Percentiles rank a stretch among this genome's conserved stretches.
Evolutionary conservation across 306 rosid genomes (phyloP).

Genomic region (Cicer yamashitae): DNA sequence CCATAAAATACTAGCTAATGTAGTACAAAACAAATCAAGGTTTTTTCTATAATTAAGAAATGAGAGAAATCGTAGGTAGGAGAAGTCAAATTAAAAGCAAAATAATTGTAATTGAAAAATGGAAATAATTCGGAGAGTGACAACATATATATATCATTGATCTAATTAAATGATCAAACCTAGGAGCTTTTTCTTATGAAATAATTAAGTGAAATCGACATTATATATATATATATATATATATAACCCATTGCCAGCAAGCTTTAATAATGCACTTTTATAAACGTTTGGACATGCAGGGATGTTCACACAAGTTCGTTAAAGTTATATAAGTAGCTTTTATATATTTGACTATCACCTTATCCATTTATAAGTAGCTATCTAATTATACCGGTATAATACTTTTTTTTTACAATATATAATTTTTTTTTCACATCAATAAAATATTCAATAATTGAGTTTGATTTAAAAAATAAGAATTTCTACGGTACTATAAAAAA

Average conservation of each 20-base stretch:
- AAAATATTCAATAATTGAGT: no score
- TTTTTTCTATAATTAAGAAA: not conserved
- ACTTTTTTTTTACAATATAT: no score
- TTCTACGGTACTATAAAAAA: no score
- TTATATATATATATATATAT: not conserved
- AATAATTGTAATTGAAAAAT: slow-evolving; percentile 31
- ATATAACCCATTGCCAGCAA: not conserved
- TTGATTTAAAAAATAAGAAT: no score
- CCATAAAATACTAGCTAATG: not conserved
- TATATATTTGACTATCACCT: not conserved
- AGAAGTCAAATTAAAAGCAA: slow-evolving; percentile 20
- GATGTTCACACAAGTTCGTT: not conserved
- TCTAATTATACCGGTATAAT: no score
- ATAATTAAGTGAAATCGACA: not conserved
- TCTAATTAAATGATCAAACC: slow-evolving; percentile 8
- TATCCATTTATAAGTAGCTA: no score
- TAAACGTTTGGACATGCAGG: not conserved
- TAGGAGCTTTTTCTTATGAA: not conserved
- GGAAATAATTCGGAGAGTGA: slow-evolving; percentile 34
- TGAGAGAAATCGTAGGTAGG: not conserved
- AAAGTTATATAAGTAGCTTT: not conserved
- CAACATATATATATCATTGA: not conserved
- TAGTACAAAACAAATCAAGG: not conserved
- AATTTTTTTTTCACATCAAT: no score
- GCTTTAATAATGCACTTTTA: slow-evolving; percentile 1